Evolutionary conservation across 78 protist genomes (phyloP), one percentile per base, ranked within the genome.

Genomic region (Polysphondylium violaceum): DNA sequence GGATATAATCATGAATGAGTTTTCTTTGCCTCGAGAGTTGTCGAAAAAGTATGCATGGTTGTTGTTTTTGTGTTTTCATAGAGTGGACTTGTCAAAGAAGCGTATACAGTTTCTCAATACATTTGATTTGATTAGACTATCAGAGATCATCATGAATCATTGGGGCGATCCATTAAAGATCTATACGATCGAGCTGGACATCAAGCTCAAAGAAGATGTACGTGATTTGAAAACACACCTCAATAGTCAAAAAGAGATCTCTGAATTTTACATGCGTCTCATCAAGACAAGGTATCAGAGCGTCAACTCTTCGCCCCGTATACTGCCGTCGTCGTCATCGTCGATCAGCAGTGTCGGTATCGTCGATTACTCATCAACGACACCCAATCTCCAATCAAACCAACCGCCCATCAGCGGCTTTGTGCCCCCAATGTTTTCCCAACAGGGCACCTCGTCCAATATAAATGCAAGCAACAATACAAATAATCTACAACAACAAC

Each of bases 61-160:
- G 41, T 71, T 83, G 44, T 83, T 83, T 51, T 74, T 83, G 25
- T 83, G 90, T 69, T 83, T 83, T 71, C 90, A 83, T 58, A 67
- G 90, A 58, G 47, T 83, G 0, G 90, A 83, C 44, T 43, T 83
- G 9, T 83, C 90, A 56, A 74, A 83, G 9, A 83, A 83, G 40
- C 29, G 76, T 58, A 56, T 83, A 12, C 63, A 56, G 21, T 17
- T 23, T 58, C 25, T 83, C 35, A 71, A 11, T 1, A 83, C 90
- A 55, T 47, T 55, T 2, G 78, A 65, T 29, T 59, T 83, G 43
- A 83, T 83, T 63, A 51, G 64, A 23, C 19, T 55, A 29, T 74
- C 90, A 33, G 90, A 83, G 50, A 47, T 67, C 14, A 78, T 83
- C 2, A 83, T 83, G 90, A 67, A 25, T 25, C 38, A 83, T 56